Conservation (phyloP, 352 stramenopile species). For the Blastocystis sp. region DNA sequence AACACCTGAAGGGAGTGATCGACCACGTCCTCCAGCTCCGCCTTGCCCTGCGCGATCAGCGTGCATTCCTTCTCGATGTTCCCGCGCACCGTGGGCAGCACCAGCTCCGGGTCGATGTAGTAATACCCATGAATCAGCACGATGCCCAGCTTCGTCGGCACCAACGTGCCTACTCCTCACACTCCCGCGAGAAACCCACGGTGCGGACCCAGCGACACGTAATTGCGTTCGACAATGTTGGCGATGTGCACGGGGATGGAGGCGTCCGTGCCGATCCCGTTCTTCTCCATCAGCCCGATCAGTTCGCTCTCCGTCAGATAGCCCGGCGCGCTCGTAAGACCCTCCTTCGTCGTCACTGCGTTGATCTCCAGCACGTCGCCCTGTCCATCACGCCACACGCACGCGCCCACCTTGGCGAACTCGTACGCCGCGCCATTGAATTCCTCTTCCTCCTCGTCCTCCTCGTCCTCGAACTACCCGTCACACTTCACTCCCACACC, state of each 20-base stretch:
- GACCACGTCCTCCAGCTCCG: constrained; percentile 70
- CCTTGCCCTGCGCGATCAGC: constrained; percentile 74
- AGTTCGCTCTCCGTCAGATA: constrained; percentile 78
- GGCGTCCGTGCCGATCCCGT: constrained; percentile 78
- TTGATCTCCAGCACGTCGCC: constrained; percentile 21
- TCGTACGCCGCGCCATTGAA: neutral
- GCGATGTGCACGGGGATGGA: constrained; percentile 78
- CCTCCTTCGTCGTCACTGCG: constrained; percentile 13
- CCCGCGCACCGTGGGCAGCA: constrained; percentile 74
- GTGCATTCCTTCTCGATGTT: constrained; percentile 76
- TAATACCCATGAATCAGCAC: constrained; percentile 76
- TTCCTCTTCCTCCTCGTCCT: constrained; percentile 30
- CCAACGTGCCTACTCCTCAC: constrained; percentile 73
- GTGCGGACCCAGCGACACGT: constrained; percentile 73
- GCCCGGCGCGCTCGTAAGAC: constrained; percentile 42
- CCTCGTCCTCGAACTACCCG: neutral
- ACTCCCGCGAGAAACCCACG: constrained; percentile 53
- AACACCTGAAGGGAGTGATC: constrained; percentile 73
- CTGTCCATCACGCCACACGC: neutral
- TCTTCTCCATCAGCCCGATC: constrained; percentile 77
- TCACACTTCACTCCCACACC: neutral
- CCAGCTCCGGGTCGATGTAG: constrained; percentile 75
- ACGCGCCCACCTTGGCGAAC: neutral
- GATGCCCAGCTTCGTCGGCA: constrained; percentile 76
- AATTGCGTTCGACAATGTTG: constrained; percentile 78